Percentiles rank a stretch among this genome's conserved stretches.
phyloP scores from a whole-genome alignment of 2,329 filamentous ascomycete genomes.

The Cryoendolithus antarcticus region DNA sequence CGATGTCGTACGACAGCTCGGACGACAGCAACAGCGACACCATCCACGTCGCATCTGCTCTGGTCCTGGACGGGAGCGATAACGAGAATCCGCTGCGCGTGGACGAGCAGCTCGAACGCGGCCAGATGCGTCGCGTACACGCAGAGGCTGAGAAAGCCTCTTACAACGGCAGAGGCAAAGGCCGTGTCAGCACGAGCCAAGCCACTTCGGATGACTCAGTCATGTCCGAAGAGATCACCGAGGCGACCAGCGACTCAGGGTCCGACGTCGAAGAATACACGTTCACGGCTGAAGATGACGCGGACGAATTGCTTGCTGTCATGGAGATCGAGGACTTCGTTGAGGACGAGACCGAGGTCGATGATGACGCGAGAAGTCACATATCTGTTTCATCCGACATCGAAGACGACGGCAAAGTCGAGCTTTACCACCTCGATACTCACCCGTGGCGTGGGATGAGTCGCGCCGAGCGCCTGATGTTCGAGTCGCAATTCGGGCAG shows the following conservation, averaged over 20 bases:
- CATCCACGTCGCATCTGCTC: constrained; percentile 1
- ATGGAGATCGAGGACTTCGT: constrained; percentile 5
- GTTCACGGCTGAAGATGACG: constrained; percentile 9
- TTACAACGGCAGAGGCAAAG: background rate
- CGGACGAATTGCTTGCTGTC: background rate
- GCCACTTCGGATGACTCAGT: no score
- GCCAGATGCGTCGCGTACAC: background rate
- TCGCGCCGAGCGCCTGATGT: background rate
- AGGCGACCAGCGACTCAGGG: no score
- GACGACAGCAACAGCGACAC: constrained; percentile 1
- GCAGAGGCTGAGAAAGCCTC: no score
- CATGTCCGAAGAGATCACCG: no score
- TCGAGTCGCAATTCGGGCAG: constrained; percentile 13
- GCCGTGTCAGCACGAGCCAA: background rate
- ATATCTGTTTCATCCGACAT: constrained; percentile 7
- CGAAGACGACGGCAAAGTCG: background rate
- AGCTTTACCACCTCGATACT: background rate
- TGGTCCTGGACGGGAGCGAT: constrained; percentile 1
- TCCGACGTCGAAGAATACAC: constrained; percentile 9
- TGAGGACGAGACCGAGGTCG: constrained; percentile 1
- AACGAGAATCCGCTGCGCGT: background rate
- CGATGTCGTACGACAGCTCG: background rate
- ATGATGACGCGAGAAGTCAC: constrained; percentile 11
- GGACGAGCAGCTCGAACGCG: background rate
- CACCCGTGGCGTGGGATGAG: constrained; percentile 1